Evolutionary conservation across 371 early-diverging fungal species (phyloP).

Genomic region (Mortierella sp.): DNA sequence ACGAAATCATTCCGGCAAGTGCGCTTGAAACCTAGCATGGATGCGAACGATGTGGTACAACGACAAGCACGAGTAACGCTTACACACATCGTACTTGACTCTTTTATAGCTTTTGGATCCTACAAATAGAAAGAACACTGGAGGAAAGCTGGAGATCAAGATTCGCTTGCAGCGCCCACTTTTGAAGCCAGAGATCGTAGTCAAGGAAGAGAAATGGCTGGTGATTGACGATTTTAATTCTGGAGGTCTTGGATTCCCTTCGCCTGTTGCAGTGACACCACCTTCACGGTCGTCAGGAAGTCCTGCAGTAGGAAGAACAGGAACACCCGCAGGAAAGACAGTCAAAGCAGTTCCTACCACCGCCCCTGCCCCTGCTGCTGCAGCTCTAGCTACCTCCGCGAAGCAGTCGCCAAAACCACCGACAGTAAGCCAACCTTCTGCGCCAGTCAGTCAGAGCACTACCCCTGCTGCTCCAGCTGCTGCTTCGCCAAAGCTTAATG

Average conservation of each 20-base stretch:
- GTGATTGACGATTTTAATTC: constrained; percentile 69
- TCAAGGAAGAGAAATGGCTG: constrained; percentile 81
- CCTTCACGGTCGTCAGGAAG: constrained; percentile 21
- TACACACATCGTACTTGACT: neutral
- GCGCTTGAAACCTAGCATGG: neutral
- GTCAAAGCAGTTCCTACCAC: constrained; percentile 3
- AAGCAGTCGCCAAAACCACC: constrained; percentile 7
- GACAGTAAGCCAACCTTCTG: constrained; percentile 8
- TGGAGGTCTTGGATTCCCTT: constrained; percentile 51
- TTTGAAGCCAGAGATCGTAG: constrained; percentile 70
- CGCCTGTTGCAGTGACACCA: constrained; percentile 30
- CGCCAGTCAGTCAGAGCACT: neutral
- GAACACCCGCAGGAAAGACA: constrained; percentile 21
- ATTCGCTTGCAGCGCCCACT: constrained; percentile 80
- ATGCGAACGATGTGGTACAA: neutral
- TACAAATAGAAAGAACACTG: constrained; percentile 72
- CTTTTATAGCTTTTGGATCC: constrained; percentile 68
- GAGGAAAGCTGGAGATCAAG: constrained; percentile 79
- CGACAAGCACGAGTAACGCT: neutral
- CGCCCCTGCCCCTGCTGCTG: constrained; percentile 13
- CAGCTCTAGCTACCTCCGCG: constrained; percentile 2
- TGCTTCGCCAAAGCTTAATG: neutral
- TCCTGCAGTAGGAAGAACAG: constrained; percentile 23
- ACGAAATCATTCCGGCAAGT: constrained; percentile 78
- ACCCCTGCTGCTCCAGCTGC: neutral